Evolutionary conservation across 805 yeast species (phyloP), one percentile per base, ranked within the genome.

Genomic region (Kregervanrija delftensis): DNA sequence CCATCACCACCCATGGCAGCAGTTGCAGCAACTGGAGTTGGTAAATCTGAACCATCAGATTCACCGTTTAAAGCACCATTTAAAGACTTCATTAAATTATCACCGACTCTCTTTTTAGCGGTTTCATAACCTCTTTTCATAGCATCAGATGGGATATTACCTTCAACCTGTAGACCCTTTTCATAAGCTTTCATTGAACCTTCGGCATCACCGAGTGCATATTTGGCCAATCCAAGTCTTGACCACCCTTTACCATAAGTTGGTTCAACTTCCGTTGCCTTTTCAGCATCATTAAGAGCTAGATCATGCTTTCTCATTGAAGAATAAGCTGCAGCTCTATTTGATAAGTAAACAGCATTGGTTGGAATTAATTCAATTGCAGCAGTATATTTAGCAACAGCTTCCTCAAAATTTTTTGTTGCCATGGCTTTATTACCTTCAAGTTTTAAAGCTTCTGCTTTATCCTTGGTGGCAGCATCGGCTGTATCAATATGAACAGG

Each of bases 251-350:
- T 90, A 31, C 96, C 81, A 57, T 87, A 93, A 6, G 69, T 57
- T 43, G 96, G 84, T 60, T 91, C 89, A 42, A 81, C 69, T 49
- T 77, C 74, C 46, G 88, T 81, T 36, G 99, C 96, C 44, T 71
- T 70, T 57, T 84, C 75, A 30, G 98, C 96, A 63, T 93, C 99
- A 38, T 70, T 70, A 35, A 85, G 76, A 3, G 99, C 98, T 50
- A 75, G 69, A 12, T 78, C 83, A 60, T 86, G 90, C 49, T 88
- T 71, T 50, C 79, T 75, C 30, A 76, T 58, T 5, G 96, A 86
- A 10, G 96, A 85, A 66, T 86, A 81, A 3, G 98, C 98, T 37
- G 99, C 99, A 11, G 99, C 98, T 60, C 99, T 81, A 69, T 93
- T 93, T 33, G 98, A 89, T 49, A 76, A 78, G 65, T 83, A 93